Evolutionary conservation across 192 early-diverging fungal genomes (phyloP), one percentile per base, ranked within the genome.

Genomic region (Haplosporangium gracile): DNA sequence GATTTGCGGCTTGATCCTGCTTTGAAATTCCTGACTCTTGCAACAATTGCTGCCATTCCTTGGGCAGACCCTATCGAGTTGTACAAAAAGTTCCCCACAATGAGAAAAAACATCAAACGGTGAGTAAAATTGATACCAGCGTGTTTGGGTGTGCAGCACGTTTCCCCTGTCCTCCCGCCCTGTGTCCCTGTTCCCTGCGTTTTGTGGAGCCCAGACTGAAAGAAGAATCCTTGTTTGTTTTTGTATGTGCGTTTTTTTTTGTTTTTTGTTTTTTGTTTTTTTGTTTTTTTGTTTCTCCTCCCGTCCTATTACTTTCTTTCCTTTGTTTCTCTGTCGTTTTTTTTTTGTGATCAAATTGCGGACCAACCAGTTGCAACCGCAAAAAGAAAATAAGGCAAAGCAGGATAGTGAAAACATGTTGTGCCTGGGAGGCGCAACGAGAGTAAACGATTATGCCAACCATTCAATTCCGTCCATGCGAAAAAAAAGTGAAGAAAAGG

Each of bases 1-100:
- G 97, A 83, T 99, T 94, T 40, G 95, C 95, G 75, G 95, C 93
- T 91, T 98, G 97, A 74, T 99, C 96, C 87, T 96, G 94, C 85
- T 97, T 96, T 70, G 97, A 93, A 76, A 99, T 99, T 49, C 98
- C 98, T 68, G 97, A 95, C 76, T 98, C 95, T 82, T 96, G 93
- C 42, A 99, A 91, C 88, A 99, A 90, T 40, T 94, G 91, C 43
- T 96, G 94, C 98, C 98, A 99, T 89, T 97, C 96, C 82, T 94
- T 93, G 34, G 98, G 98, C 63, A 99, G 87, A 55, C 98, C 98
- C 97, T 97, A 90, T 47, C 49, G 18, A 72, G 43, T 32, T 55
- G 6, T 32, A 75, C 32, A 55, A 34, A 75, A 38, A 81, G 65
- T 74, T 53, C 39, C 76, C 32, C 75, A 49, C 22, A 82, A 43